phyloP scores from a whole-genome alignment of 2,329 filamentous ascomycete genomes.

The Xylaria sp. region DNA sequence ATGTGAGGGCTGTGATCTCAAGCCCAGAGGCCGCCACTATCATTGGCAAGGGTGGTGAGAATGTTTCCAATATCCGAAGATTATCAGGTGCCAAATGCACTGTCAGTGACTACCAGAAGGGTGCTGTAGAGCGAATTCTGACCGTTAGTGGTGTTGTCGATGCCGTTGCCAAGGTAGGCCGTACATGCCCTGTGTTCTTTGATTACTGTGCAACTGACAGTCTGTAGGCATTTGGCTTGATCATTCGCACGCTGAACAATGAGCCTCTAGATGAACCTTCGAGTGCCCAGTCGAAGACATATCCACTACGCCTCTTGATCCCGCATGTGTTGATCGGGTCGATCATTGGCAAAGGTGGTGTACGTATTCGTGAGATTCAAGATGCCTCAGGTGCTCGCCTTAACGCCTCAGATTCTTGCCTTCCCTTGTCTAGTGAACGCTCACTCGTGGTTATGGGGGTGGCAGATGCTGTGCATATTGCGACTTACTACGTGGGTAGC shows the following conservation, averaged over 20 bases:
- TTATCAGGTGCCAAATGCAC: slow-evolving; percentile 98
- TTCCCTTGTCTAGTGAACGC: slow-evolving; percentile 94
- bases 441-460: slow-evolving; percentile 98
- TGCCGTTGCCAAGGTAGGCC: slow-evolving; percentile 88
- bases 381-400: slow-evolving; percentile 95
- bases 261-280: slow-evolving; percentile 90
- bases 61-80: slow-evolving; percentile 95
- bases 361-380: slow-evolving; percentile 97
- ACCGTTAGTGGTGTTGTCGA: slow-evolving; percentile 97
- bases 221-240: slow-evolving; percentile 88
- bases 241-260: slow-evolving; percentile 98
- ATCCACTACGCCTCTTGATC: slow-evolving; percentile 92
- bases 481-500: slow-evolving; percentile 97
- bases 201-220: slow-evolving; percentile 35
- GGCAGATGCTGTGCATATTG: slow-evolving; percentile 97
- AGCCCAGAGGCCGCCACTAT: slow-evolving; percentile 97
- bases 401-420: slow-evolving; percentile 94
- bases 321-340: slow-evolving; percentile 98
- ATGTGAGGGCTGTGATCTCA: slow-evolving; percentile 95
- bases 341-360: slow-evolving; percentile 97
- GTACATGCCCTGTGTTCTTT: slow-evolving; percentile 20
- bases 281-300: slow-evolving; percentile 94
- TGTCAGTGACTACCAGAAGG: slow-evolving; percentile 97
- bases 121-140: slow-evolving; percentile 95
- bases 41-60: slow-evolving; percentile 98